Conservation (phyloP, 805 yeast species). For the Isabelozyma pseudorhagii region DNA sequence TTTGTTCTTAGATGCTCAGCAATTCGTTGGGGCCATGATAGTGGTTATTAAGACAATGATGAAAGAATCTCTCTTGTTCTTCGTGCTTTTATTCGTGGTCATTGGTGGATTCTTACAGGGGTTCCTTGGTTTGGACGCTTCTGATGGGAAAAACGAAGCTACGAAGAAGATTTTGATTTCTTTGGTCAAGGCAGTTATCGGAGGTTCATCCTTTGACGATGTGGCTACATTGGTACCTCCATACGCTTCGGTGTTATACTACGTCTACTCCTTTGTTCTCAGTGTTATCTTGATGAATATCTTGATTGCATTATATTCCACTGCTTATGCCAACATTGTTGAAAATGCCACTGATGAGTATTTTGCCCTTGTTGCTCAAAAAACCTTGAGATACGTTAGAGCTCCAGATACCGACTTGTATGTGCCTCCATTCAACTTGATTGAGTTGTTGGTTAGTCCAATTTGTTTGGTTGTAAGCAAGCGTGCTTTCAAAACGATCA, state of each 20-base stretch:
- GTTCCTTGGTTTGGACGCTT: constrained; percentile 79
- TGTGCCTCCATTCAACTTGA: constrained; percentile 79
- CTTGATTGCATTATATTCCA: constrained; percentile 78
- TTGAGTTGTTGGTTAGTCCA: constrained; percentile 50
- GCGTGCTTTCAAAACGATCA: constrained; percentile 34
- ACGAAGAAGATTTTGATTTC: constrained; percentile 61
- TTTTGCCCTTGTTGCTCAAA: constrained; percentile 78
- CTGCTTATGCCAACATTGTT: constrained; percentile 77
- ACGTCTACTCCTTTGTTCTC: constrained; percentile 72
- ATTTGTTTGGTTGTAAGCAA: constrained; percentile 32
- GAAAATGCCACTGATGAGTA: constrained; percentile 84
- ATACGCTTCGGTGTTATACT: constrained; percentile 76
- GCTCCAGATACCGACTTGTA: constrained; percentile 86
- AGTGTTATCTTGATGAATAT: constrained; percentile 76
- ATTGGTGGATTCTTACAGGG: constrained; percentile 84
- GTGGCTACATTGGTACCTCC: constrained; percentile 78
- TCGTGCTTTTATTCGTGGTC: constrained; percentile 66
- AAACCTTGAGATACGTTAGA: constrained; percentile 77
- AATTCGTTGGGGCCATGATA: constrained; percentile 85
- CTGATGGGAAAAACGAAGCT: constrained; percentile 80
- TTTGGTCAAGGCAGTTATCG: constrained; percentile 68
- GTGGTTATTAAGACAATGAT: constrained; percentile 83
- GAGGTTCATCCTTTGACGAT: constrained; percentile 69
- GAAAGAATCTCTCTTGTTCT: constrained; percentile 82
- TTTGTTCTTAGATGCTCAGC: constrained; percentile 72